phyloP scores from a whole-genome alignment of 305 asterid genomes.

The Stenogyne calaminthoides region DNA sequence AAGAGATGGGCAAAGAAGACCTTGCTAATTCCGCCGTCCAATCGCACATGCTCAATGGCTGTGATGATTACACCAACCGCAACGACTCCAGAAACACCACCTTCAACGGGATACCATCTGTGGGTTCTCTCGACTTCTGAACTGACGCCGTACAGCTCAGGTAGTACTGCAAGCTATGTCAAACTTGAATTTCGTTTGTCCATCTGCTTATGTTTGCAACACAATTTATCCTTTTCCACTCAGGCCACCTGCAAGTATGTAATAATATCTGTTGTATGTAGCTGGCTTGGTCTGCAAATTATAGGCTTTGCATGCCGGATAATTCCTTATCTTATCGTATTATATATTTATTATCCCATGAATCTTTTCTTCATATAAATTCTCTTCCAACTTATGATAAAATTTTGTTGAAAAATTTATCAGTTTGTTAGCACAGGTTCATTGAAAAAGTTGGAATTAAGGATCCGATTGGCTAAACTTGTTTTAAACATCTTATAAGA shows the following conservation, averaged over 20 bases:
- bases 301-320: neutral
- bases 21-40: slow-evolving; percentile 45
- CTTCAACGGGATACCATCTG: slow-evolving; percentile 65
- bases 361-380: slow-evolving; percentile 23
- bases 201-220: slow-evolving; percentile 35
- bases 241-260: slow-evolving; percentile 39
- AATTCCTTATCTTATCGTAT: slow-evolving; percentile 25
- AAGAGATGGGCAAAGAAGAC: slow-evolving; percentile 79
- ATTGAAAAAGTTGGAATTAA: no score
- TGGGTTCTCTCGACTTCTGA: neutral
- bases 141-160: neutral
- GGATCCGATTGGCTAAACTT: no score
- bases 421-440: no score
- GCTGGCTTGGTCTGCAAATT: slow-evolving; percentile 26
- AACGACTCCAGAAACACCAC: slow-evolving; percentile 55
- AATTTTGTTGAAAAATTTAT: no score
- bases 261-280: slow-evolving; percentile 36
- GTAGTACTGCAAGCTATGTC: slow-evolving; percentile 22
- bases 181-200: slow-evolving; percentile 33
- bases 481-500: no score
- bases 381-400: no score
- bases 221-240: slow-evolving; percentile 13
- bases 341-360: slow-evolving; percentile 21
- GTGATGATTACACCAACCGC: slow-evolving; percentile 51
- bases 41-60: slow-evolving; percentile 42